Evolutionary conservation across 2,329 filamentous ascomycete genomes (phyloP).

Genomic region (Neonectria ditissima): DNA sequence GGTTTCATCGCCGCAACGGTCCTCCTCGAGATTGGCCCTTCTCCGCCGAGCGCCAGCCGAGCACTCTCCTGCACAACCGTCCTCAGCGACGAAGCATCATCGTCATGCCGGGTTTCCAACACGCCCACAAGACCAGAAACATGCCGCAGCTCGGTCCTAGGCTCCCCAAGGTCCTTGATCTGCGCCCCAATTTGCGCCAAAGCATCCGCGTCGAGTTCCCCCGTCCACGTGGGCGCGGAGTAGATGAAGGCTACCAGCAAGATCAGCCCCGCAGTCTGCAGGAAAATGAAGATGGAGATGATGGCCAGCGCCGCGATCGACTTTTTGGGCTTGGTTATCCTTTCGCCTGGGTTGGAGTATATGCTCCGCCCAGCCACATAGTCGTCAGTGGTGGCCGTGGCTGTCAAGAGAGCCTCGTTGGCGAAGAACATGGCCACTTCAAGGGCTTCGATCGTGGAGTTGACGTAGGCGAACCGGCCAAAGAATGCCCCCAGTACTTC

Average conservation of each 20-base stretch:
- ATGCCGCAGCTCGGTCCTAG: not conserved
- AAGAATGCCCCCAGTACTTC: not conserved
- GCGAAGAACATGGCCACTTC: conserved; percentile 32
- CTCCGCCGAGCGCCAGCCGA: too few relatives aligned
- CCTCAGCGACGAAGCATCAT: too few relatives aligned
- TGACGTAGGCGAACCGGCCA: not conserved
- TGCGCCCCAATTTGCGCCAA: conserved; percentile 18
- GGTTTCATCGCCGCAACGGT: not conserved
- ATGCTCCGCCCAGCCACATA: not conserved
- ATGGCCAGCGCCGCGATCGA: not conserved
- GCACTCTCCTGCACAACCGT: too few relatives aligned
- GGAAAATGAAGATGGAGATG: conserved; percentile 14
- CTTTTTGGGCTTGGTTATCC: conserved; percentile 21
- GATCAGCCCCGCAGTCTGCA: conserved; percentile 18
- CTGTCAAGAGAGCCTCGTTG: conserved; percentile 29
- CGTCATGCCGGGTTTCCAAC: not conserved
- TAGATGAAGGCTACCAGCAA: conserved; percentile 19
- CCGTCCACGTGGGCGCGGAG: conserved; percentile 24
- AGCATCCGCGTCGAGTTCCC: conserved; percentile 26
- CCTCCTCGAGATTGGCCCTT: not conserved
- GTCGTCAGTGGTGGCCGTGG: not conserved
- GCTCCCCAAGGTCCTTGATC: conserved; percentile 24
- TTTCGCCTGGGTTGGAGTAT: not conserved
- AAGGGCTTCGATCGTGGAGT: not conserved
- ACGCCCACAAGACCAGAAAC: conserved; percentile 11